These are phyloP conservation scores for Neurospora sp. DNA, from an alignment of 495 filamentous ascomycete genomes.

Conservation along the genomic window DNA sequence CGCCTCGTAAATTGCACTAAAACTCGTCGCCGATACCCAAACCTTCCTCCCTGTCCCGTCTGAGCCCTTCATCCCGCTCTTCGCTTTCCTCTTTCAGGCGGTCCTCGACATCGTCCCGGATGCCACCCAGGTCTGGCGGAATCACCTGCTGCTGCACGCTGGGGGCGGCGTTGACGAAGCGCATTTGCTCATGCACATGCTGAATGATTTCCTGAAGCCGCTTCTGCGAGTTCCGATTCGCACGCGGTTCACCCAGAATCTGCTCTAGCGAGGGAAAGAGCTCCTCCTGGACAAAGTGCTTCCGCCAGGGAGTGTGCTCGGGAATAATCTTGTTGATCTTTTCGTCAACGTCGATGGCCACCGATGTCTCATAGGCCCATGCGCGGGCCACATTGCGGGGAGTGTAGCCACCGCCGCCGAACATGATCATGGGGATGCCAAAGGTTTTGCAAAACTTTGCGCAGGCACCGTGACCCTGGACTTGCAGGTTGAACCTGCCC, in stretches of 20 bases:
- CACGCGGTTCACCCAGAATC: constrained; percentile 44
- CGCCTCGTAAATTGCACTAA: constrained; percentile 6
- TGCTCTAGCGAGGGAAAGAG: constrained; percentile 69
- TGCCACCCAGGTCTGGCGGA: constrained; percentile 61
- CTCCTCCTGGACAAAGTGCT: constrained; percentile 75
- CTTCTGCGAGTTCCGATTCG: constrained; percentile 70
- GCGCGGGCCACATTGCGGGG: constrained; percentile 90
- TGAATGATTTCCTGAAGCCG: constrained; percentile 65
- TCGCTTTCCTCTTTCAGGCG: constrained; percentile 63
- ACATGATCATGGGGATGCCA: constrained; percentile 69
- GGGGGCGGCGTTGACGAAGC: constrained; percentile 75
- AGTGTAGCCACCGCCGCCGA: constrained; percentile 96
- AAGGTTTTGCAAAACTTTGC: constrained; percentile 76
- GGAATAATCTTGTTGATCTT: constrained; percentile 65
- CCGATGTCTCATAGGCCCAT: constrained; percentile 92
- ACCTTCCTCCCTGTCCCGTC: constrained; percentile 32
- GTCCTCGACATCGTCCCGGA: constrained; percentile 72
- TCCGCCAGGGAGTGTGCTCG: constrained; percentile 60
- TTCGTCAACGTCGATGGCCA: constrained; percentile 68
- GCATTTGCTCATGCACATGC: constrained; percentile 72
- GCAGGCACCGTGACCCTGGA: constrained; percentile 84
- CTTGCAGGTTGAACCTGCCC: constrained; percentile 93
- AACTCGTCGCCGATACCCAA: constrained; percentile 32
- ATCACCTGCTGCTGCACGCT: constrained; percentile 79
- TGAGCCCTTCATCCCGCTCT: constrained; percentile 43